These are phyloP conservation scores for Fusarium papillatum DNA, from an alignment of 2,329 filamentous ascomycete genomes.

Conservation along the genomic window DNA sequence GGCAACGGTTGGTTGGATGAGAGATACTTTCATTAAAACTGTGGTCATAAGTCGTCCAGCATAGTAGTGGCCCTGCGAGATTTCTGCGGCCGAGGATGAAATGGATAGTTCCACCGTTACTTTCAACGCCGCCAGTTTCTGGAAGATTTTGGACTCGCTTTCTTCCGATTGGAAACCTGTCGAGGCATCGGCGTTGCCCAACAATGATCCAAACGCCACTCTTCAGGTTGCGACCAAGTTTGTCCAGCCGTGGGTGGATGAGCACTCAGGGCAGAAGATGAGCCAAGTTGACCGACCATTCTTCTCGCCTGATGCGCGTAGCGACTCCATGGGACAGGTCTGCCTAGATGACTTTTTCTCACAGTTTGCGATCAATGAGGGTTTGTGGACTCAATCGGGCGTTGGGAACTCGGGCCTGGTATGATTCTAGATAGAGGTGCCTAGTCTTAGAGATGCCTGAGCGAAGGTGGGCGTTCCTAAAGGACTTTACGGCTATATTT, in stretches of 20 bases:
- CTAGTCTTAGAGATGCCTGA: not conserved
- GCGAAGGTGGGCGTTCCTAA: too few species aligned
- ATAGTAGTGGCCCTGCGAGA: too few species aligned
- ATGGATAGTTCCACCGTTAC: not conserved
- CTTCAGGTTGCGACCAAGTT: not conserved
- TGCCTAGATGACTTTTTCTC: not conserved
- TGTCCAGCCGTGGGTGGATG: not conserved
- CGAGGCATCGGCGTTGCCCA: not conserved
- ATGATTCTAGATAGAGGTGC: not conserved
- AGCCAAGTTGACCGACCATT: not conserved
- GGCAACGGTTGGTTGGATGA: too few species aligned
- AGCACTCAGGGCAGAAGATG: not conserved
- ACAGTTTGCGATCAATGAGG: not conserved
- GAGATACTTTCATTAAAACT: too few species aligned
- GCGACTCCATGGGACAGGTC: not conserved
- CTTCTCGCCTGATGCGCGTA: not conserved
- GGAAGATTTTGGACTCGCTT: not conserved
- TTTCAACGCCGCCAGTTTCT: not conserved
- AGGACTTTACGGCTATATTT: too few species aligned
- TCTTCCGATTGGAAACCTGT: not conserved
- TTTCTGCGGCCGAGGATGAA: not conserved
- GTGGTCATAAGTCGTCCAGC: too few species aligned
- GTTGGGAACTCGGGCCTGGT: not conserved
- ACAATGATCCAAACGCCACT: not conserved
- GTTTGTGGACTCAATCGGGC: not conserved